Percentiles rank a stretch among this genome's conserved stretches.
Conservation (phyloP, 805 yeast genomes). For the Metschnikowia cerradonensis region DNA sequence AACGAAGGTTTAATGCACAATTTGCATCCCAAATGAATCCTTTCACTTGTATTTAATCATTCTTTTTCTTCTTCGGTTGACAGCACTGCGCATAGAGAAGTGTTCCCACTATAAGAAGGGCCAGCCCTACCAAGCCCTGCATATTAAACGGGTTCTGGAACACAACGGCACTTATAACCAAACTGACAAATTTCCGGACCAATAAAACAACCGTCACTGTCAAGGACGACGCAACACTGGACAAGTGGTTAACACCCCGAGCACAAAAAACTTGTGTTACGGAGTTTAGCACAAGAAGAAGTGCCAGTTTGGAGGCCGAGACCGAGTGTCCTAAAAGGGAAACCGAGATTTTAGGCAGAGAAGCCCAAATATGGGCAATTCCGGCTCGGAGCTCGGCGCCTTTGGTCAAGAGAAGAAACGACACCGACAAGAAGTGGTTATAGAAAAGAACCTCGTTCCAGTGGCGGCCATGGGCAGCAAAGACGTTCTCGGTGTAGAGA, state of each 20-base stretch:
- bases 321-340: neutral
- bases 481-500: conserved; percentile 51
- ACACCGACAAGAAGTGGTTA: conserved; percentile 52
- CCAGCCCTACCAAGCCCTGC: conserved; percentile 45
- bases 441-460: conserved; percentile 69
- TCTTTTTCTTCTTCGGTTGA: neutral
- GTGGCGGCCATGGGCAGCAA: conserved; percentile 46
- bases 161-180: conserved; percentile 50
- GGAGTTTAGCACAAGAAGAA: conserved; percentile 18
- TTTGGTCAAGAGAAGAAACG: conserved; percentile 36
- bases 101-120: conserved; percentile 54
- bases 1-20: no score
- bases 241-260: conserved; percentile 61
- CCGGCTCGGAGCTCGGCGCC: conserved; percentile 11
- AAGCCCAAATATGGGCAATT: conserved; percentile 18
- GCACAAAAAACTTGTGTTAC: conserved; percentile 46
- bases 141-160: conserved; percentile 44
- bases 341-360: neutral
- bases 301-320: conserved; percentile 13
- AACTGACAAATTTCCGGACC: conserved; percentile 57
- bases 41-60: neutral
- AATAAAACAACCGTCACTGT: conserved; percentile 59
- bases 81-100: conserved; percentile 31
- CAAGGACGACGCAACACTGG: conserved; percentile 55
- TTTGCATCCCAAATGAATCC: no score